Evolutionary conservation across 73 alveolate species (phyloP).

Genomic region (Tetrahymena thermophila): DNA sequence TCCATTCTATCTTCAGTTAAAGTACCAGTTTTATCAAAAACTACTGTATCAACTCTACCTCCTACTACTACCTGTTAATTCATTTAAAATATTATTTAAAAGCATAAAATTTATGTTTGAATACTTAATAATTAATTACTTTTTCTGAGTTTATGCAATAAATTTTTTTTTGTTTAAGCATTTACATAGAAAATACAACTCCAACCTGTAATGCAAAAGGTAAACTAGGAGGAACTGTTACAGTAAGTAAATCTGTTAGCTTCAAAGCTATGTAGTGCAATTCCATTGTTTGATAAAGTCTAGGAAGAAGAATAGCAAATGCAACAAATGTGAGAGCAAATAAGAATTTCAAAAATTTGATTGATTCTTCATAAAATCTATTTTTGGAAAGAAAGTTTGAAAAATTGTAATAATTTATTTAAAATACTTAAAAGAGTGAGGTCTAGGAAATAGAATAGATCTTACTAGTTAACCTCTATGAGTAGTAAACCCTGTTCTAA

Average conservation of each 20-base stretch:
- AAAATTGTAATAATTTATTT: constrained; percentile 9
- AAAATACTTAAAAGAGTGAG: constrained; percentile 6
- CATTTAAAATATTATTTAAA: background rate
- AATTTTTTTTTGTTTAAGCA: constrained; percentile 62
- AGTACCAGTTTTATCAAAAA: constrained; percentile 77
- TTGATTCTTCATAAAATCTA: constrained; percentile 66
- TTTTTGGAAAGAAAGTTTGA: constrained; percentile 49
- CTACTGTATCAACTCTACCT: constrained; percentile 61
- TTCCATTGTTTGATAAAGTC: constrained; percentile 11
- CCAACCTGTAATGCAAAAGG: constrained; percentile 88
- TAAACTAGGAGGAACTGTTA: constrained; percentile 85
- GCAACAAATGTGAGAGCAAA: constrained; percentile 59
- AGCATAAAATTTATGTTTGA: background rate
- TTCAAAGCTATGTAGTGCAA: constrained; percentile 39
- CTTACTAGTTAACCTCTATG: constrained; percentile 37
- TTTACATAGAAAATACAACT: constrained; percentile 58
- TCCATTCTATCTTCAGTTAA: constrained; percentile 29
- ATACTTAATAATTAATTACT: constrained; percentile 35
- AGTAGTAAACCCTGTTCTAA: constrained; percentile 40
- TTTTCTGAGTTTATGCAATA: constrained; percentile 76
- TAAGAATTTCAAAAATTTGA: constrained; percentile 62
- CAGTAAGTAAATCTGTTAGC: constrained; percentile 72
- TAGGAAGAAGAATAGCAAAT: constrained; percentile 66
- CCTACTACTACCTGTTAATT: constrained; percentile 19
- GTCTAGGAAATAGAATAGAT: constrained; percentile 32